These are phyloP conservation scores for Borovskyia barvae DNA, from an alignment of 208 protist species.

Conservation along the genomic window DNA sequence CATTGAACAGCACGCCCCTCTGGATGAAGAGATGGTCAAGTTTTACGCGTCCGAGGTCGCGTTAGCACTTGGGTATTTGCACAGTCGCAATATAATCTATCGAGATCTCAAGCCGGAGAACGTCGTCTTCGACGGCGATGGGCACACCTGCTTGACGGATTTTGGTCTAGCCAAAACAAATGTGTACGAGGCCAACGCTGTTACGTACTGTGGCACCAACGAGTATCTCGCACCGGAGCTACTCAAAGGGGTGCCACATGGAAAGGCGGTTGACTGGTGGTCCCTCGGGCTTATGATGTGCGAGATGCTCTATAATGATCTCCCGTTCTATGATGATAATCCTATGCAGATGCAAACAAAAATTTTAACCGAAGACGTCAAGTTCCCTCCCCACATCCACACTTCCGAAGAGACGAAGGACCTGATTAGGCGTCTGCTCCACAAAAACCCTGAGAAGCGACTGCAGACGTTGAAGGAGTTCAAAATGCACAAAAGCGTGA, in stretches of 20 bases:
- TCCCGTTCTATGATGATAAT: constrained; percentile 94
- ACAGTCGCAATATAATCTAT: constrained; percentile 92
- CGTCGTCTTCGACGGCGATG: constrained; percentile 81
- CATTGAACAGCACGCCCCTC: constrained; percentile 54
- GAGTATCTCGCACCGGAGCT: constrained; percentile 94
- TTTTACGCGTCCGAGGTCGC: constrained; percentile 93
- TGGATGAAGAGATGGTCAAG: constrained; percentile 73
- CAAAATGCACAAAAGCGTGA: constrained; percentile 84
- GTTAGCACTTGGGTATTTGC: constrained; percentile 89
- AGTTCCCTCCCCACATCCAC: constrained; percentile 46
- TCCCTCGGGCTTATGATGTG: constrained; percentile 96
- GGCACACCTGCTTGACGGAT: constrained; percentile 88
- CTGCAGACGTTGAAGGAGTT: constrained; percentile 82
- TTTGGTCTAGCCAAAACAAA: constrained; percentile 89
- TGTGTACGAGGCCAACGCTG: constrained; percentile 51
- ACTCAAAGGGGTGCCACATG: constrained; percentile 85
- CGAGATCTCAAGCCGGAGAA: constrained; percentile 93
- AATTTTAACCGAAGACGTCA: constrained; percentile 68
- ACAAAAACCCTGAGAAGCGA: constrained; percentile 73
- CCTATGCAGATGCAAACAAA: constrained; percentile 78
- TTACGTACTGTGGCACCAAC: constrained; percentile 90
- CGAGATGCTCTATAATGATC: constrained; percentile 94
- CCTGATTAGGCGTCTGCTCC: constrained; percentile 74
- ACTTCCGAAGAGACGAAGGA: constrained; percentile 63
- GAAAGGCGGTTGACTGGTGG: constrained; percentile 97